Base-by-base conservation (phyloP, 805 yeast genomes). In the Starmerella sp. region DNA sequence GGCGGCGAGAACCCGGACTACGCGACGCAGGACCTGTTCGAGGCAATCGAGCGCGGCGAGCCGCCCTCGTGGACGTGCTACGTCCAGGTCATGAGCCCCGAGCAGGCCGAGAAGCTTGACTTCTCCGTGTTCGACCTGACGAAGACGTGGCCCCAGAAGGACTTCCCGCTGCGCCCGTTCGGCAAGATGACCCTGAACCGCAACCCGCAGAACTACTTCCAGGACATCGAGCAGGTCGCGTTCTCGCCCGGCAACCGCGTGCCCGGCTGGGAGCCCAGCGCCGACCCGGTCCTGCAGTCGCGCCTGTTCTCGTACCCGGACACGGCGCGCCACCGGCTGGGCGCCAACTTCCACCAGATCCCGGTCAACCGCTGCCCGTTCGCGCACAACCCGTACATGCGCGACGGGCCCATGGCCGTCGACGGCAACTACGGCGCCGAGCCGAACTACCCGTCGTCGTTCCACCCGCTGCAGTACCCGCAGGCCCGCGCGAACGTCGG, bases 301-400 rank as follows among this genome's bases (percentile, higher is more conserved):
- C 80, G 90, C 70, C 73, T 84, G 63, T 84, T 82, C 71, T 81
- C 89, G 29, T 83, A 84, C 72, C 77, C 82, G 54, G 90, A 84
- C 71, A 82, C 90, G 46, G 87, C 82, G 71, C 80, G 86, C 67
- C 80, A 83, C 74, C 78, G 91, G 70, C 75, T 84, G 64, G 90
- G 90, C 56, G 69, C 77, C 47, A 84, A 82, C 71, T 82, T 77
- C 71, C 73, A 76, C 54, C 87, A 82, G 65, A 69, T 82, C 59
- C 87, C 87, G 7, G 82, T 81, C 61, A 82, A 82, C 71, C 54
- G 59, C 17, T 80, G 85, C 69, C 88, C 88, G 22, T 65, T 64
- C 49, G 68, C 69, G 31, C 67, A 63, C 63, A 66, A 68, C 58
- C 75, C 79, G 36, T 75, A 70, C 67, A 73, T 73, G 60, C 79